Conservation (phyloP, 2,329 filamentous ascomycete species). For the Fusarium sp. region DNA sequence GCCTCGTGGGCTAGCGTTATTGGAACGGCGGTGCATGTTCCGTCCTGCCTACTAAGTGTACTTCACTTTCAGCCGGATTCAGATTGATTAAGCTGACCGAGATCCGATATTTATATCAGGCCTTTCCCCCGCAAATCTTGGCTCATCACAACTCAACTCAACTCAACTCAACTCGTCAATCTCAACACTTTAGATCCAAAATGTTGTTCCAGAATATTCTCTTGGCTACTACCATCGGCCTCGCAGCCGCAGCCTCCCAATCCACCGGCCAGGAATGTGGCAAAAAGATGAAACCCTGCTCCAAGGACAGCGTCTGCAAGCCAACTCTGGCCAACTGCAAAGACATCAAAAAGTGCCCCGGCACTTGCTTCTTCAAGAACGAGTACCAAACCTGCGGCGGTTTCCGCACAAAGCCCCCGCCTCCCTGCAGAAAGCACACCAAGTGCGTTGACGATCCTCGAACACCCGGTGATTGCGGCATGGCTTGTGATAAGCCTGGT, state of each 20-base stretch:
- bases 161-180: neutral
- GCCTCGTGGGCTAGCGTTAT: neutral
- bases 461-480: conserved; percentile 44
- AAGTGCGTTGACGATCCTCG: conserved; percentile 52
- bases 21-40: neutral
- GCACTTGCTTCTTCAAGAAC: conserved; percentile 47
- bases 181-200: neutral
- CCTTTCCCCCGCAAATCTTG: neutral
- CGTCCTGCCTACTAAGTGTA: neutral
- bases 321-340: conserved; percentile 40
- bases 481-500: conserved; percentile 51
- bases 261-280: conserved; percentile 42
- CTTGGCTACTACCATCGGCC: conserved; percentile 29
- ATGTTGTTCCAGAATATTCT: conserved; percentile 45
- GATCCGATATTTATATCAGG: conserved; percentile 3
- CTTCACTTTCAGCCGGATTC: neutral
- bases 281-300: conserved; percentile 47
- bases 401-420: conserved; percentile 35
- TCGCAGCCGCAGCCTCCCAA: conserved; percentile 25
- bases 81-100: conserved; percentile 9
- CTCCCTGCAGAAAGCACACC: conserved; percentile 40
- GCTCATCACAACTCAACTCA: neutral
- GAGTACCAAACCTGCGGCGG: conserved; percentile 51
- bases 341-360: conserved; percentile 45
- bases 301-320: conserved; percentile 42